phyloP scores from a whole-genome alignment of 78 protist species.

The Dictyostelium firmibasis region DNA sequence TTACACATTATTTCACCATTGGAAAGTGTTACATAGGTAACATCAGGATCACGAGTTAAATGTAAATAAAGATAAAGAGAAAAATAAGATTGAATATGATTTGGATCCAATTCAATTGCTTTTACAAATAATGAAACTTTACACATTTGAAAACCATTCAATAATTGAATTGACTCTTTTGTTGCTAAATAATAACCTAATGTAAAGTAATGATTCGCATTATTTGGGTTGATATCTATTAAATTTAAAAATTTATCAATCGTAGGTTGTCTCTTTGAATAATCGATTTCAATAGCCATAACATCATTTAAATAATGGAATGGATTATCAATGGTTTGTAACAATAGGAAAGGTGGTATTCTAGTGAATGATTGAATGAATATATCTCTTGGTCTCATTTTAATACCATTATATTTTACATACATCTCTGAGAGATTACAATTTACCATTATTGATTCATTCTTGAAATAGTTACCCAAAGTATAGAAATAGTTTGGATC shows the following conservation, averaged over 20 bases:
- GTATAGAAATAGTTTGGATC: neutral
- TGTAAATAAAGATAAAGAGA: neutral
- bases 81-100: neutral
- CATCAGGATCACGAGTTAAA: neutral
- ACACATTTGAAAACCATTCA: neutral
- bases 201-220: neutral
- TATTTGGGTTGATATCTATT: neutral
- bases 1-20: neutral
- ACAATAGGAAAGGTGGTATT: neutral
- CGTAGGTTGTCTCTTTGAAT: neutral
- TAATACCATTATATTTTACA: neutral
- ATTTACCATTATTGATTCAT: neutral
- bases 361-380: neutral
- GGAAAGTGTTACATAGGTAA: neutral
- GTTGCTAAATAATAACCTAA: neutral
- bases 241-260: neutral
- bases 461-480: neutral
- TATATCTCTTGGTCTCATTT: neutral
- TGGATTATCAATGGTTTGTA: neutral
- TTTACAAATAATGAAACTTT: neutral
- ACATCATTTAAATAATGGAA: neutral
- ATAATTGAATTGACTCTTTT: neutral
- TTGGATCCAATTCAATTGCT: neutral
- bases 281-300: neutral
- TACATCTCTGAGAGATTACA: neutral